These are phyloP conservation scores for Cyclocybe aegerita DNA, from an alignment of 768 basidiomycete species.

Conservation along the genomic window DNA sequence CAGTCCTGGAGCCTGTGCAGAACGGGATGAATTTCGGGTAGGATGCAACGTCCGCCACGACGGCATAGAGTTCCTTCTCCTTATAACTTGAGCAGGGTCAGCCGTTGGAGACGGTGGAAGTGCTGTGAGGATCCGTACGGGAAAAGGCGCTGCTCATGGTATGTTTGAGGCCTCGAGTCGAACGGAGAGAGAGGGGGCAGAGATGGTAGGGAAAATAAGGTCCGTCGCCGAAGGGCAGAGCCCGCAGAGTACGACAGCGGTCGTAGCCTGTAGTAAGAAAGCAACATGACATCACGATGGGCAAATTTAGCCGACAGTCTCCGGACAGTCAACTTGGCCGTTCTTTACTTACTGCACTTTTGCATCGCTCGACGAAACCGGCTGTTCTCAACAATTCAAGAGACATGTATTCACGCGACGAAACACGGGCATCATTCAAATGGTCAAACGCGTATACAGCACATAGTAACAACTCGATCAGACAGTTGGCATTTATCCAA, in stretches of 20 bases:
- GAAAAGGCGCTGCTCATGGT: conserved; percentile 82
- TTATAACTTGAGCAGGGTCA: conserved; percentile 50
- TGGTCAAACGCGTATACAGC: not conserved
- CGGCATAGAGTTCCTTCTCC: conserved; percentile 73
- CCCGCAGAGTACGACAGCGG: conserved; percentile 4
- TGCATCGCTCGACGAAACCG: no score
- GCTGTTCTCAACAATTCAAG: not conserved
- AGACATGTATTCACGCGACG: not conserved
- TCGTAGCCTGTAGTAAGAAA: conserved; percentile 10
- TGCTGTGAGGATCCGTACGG: conserved; percentile 57
- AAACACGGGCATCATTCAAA: not conserved
- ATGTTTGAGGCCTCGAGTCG: conserved; percentile 53
- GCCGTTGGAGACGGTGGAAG: conserved; percentile 4
- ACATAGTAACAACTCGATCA: not conserved
- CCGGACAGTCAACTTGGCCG: no score
- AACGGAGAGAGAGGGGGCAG: conserved; percentile 45
- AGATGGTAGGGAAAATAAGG: conserved; percentile 52
- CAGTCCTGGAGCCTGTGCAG: conserved; percentile 72
- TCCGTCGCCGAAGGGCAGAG: conserved; percentile 19
- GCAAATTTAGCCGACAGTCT: no score
- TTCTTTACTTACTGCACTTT: no score
- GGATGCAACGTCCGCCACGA: conserved; percentile 86
- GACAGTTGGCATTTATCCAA: conserved; percentile 32
- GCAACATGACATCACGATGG: conserved; percentile 10
- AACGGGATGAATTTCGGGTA: conserved; percentile 90